These are phyloP conservation scores for Dactylonectria estremocensis DNA, from an alignment of 2,329 filamentous ascomycete genomes.

Conservation along the genomic window DNA sequence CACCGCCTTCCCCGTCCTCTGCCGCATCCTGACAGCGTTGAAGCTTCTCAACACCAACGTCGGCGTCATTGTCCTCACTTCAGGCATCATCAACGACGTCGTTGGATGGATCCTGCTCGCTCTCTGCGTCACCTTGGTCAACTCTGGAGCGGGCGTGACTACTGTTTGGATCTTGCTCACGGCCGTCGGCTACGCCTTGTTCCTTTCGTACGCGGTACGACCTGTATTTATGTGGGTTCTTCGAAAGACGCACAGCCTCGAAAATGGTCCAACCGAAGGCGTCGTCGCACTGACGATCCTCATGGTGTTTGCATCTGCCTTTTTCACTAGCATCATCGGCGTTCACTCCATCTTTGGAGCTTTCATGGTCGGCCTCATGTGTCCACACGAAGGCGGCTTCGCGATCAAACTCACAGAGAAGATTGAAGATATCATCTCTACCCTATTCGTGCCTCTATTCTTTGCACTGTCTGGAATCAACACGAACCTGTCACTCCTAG, in stretches of 20 bases:
- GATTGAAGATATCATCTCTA: conserved; percentile 89
- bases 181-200: conserved; percentile 80
- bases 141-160: conserved; percentile 84
- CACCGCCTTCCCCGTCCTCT: conserved; percentile 90
- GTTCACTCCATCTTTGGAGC: conserved; percentile 95
- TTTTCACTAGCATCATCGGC: conserved; percentile 89
- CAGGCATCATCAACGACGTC: conserved; percentile 91
- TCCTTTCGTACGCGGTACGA: conserved; percentile 81
- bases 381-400: conserved; percentile 89
- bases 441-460: conserved; percentile 89
- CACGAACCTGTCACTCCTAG: conserved; percentile 87
- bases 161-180: conserved; percentile 87
- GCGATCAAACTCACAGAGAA: conserved; percentile 93
- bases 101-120: conserved; percentile 87
- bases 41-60: conserved; percentile 87
- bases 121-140: conserved; percentile 92
- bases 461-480: conserved; percentile 92
- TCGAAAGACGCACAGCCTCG: conserved; percentile 79
- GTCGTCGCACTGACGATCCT: conserved; percentile 87
- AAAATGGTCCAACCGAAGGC: conserved; percentile 88
- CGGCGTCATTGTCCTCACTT: conserved; percentile 88
- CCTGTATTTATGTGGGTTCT: conserved; percentile 83
- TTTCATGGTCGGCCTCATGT: conserved; percentile 89
- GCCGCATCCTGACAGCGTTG: conserved; percentile 90
- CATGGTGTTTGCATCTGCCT: conserved; percentile 82